Evolutionary conservation across 805 yeast genomes (phyloP).

Genomic region (Wickerhamiella cacticola): DNA sequence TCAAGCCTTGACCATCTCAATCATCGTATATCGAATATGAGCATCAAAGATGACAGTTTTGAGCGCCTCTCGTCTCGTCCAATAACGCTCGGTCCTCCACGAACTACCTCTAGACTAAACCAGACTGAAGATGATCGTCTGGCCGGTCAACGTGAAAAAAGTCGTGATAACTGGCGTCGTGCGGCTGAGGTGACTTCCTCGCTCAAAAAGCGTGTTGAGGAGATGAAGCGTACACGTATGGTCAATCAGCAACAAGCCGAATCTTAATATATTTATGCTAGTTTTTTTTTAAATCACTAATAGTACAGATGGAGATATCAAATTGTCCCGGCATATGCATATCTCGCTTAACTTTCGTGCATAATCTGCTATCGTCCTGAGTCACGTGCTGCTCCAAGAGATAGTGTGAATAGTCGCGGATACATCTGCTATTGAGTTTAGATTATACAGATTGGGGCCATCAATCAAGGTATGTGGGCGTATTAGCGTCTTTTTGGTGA

Average conservation of each 20-base stretch:
- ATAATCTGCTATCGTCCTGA: not conserved
- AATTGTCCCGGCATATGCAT: too few species aligned
- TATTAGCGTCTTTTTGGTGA: too few species aligned
- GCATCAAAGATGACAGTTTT: slow-evolving; percentile 2
- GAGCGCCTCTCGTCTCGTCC: slow-evolving; percentile 2
- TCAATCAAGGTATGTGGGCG: too few species aligned
- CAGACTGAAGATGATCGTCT: not conserved
- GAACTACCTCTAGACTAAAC: not conserved
- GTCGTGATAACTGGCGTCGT: slow-evolving; percentile 57
- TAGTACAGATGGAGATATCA: too few species aligned
- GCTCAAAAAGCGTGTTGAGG: slow-evolving; percentile 74
- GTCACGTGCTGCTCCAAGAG: not conserved
- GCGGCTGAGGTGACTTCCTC: slow-evolving; percentile 85
- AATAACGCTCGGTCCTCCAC: slow-evolving; percentile 2
- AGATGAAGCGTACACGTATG: slow-evolving; percentile 44
- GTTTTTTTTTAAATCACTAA: too few species aligned
- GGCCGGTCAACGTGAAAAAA: not conserved
- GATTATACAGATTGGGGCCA: too few species aligned
- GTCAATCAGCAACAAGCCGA: not conserved
- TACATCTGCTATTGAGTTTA: too few species aligned
- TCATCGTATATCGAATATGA: slow-evolving; percentile 2
- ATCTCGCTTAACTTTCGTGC: not conserved
- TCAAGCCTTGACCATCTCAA: not conserved
- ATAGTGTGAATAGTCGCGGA: too few species aligned
- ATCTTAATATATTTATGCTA: not conserved